Evolutionary conservation across 768 basidiomycete genomes (phyloP), one percentile per base, ranked within the genome.

Genomic region (Rhodotorula paludigena): DNA sequence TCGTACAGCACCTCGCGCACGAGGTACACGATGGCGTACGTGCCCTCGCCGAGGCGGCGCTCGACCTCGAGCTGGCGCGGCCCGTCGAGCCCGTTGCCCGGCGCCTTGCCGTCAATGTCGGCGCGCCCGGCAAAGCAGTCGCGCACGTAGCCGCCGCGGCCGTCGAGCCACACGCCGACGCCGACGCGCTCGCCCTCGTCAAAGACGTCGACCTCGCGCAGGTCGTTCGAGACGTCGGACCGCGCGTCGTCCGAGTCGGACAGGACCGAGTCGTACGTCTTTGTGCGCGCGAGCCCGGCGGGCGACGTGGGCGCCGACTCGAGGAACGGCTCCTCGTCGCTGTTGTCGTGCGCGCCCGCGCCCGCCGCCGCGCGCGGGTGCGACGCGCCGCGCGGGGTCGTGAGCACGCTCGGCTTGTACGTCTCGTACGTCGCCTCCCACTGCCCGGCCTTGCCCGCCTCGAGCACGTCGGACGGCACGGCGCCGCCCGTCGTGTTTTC

Each of bases 101-200:
- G 64, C 20, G 49, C 72, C 44, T 57, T 63, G 21, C 66, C 67
- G 7, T 64, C 70, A 9, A 51, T 30, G n/a, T 51, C 60, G 30
- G 83, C 72, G 42, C 89, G 83, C 78, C 90, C 88, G 54, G 85
- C 85, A 35, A 96, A 92, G 67, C 91, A 86, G 77, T 96, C 82
- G 56, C 88, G 84, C 59, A 85, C 82, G 63, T 83, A 81, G 53
- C 90, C 83, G 42, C 75, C 75, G 78, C 91, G 85, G 53, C 85
- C 88, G 72, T 87, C 87, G 32, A 92, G 82, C 32, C 74, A 76
- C 62, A 85, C 80, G 51, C 85, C 89, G 68, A 87, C 82, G 36
- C 87, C 88, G 35, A 92, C 84, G 72, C 85, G 71, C 73, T 92
- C 90, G 21, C 89, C 89, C 1, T 85, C 85, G 38, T 79, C 80